Evolutionary conservation across 140 eudicot genomes (phyloP), one percentile per base, ranked within the genome.

Genomic region (Flaveria floridana): DNA sequence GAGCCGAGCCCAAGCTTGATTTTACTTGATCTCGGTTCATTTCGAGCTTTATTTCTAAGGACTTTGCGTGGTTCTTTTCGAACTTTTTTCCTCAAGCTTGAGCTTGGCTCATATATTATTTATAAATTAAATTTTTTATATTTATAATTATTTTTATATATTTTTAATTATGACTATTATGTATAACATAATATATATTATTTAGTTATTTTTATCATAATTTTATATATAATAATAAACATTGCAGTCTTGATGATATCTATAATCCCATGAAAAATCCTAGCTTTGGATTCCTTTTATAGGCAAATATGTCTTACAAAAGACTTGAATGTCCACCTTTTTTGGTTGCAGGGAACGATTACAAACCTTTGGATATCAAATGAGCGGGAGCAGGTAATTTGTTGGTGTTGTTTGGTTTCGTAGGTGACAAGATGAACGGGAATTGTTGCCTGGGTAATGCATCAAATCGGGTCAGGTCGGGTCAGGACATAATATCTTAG

Each of bases 221-320:
- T 34, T 34, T 4, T 30, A 30, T 30, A 30, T 30, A 34, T 34
- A 34, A 34, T 4, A 30, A 30, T 30, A 30, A 30, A 2, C 6
- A 3, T 55, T 55, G 26, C 8, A 18, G 13, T 18, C 28, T 55
- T 55, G 26, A 6, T 18, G 12, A 55, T 55, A 18, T 6, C 16
- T 55, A 16, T 53, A n/a, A 53, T 53, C 59, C 59, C 59, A 53
- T 53, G 59, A 16, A n/a, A 53, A 53, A 53, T 53, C 59, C 2
- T 55, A 25, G 59, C 6, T 62, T 62, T 62, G 68, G 12, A 62
- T 62, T 28, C 30, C 46, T 62, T 15, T 62, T 14, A 12, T 62
- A 26, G 18, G 20, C 68, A 62, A 6, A 13, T 28, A 55, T 19
- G 12, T 55, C 62, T 55, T 26, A 3, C 47, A 62, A 28, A 61